These are phyloP conservation scores for Paraphoma chrysanthemicola DNA, from an alignment of 2,329 filamentous ascomycete genomes.

Conservation along the genomic window DNA sequence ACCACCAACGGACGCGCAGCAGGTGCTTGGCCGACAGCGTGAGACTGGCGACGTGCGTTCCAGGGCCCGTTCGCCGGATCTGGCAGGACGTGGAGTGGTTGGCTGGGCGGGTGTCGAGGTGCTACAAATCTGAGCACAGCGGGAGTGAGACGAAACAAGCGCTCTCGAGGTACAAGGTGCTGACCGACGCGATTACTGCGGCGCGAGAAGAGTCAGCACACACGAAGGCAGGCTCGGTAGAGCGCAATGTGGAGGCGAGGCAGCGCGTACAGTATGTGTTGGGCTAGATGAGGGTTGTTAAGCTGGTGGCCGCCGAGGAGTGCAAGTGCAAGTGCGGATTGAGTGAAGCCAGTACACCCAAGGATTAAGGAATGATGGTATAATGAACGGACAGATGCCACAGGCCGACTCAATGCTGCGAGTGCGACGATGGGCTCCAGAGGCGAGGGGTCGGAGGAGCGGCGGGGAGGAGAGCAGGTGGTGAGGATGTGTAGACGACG, in stretches of 20 bases:
- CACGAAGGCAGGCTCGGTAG: conserved; percentile 22
- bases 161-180: conserved; percentile 44
- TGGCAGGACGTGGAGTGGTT: conserved; percentile 24
- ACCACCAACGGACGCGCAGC: conserved; percentile 28
- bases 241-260: conserved; percentile 1
- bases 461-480: conserved; percentile 24
- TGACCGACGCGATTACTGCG: conserved; percentile 41
- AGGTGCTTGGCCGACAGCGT: conserved; percentile 27
- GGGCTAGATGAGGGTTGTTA: conserved; percentile 6
- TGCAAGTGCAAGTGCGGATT: too few species aligned
- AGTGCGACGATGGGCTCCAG: conserved; percentile 45
- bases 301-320: too few species aligned
- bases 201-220: conserved; percentile 39
- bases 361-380: conserved; percentile 46
- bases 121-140: conserved; percentile 39
- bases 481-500: conserved; percentile 21
- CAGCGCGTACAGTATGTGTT: conserved; percentile 35
- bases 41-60: conserved; percentile 28
- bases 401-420: conserved; percentile 34
- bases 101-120: conserved; percentile 30
- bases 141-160: conserved; percentile 49
- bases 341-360: conserved; percentile 47
- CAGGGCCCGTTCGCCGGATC: conserved; percentile 27
- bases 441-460: conserved; percentile 25
- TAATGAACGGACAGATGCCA: conserved; percentile 49